These are phyloP conservation scores for Begonia masoniana DNA, from an alignment of 306 rosid genomes.

Conservation along the genomic window DNA sequence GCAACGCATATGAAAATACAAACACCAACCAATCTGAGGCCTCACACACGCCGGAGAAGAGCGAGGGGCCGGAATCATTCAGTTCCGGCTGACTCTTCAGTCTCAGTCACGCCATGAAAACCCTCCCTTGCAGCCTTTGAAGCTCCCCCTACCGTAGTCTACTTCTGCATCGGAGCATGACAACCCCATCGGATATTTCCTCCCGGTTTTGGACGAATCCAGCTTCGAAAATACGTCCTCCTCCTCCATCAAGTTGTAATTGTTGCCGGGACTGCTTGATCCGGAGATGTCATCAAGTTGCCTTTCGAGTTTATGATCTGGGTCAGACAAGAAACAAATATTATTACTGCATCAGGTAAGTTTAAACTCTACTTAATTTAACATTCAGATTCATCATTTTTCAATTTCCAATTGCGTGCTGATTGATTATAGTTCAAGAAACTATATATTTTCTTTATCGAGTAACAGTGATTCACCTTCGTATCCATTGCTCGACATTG, in stretches of 20 bases:
- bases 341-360: slow-evolving; percentile 9
- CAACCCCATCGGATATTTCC: slow-evolving; percentile 57
- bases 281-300: slow-evolving; percentile 46
- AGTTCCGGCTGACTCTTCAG: no score
- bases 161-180: slow-evolving; percentile 96
- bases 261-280: slow-evolving; percentile 42
- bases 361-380: no score
- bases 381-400: no score
- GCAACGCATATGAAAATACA: no score
- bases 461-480: slow-evolving; percentile 37
- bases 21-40: no score
- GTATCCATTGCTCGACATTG: slow-evolving; percentile 27
- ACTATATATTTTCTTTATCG: background rate
- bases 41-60: no score
- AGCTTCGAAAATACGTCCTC: slow-evolving; percentile 61
- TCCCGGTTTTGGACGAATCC: slow-evolving; percentile 47
- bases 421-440: no score
- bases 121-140: slow-evolving; percentile 52
- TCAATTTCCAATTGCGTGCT: no score
- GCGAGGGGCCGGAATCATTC: slow-evolving; percentile 3
- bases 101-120: slow-evolving; percentile 45
- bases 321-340: slow-evolving; percentile 16
- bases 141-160: slow-evolving; percentile 91
- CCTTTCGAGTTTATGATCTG: slow-evolving; percentile 51
- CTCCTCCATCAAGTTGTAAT: slow-evolving; percentile 6